Conservation (phyloP, 2,329 filamentous ascomycete species). For the Pestalotiopsis sp. region DNA sequence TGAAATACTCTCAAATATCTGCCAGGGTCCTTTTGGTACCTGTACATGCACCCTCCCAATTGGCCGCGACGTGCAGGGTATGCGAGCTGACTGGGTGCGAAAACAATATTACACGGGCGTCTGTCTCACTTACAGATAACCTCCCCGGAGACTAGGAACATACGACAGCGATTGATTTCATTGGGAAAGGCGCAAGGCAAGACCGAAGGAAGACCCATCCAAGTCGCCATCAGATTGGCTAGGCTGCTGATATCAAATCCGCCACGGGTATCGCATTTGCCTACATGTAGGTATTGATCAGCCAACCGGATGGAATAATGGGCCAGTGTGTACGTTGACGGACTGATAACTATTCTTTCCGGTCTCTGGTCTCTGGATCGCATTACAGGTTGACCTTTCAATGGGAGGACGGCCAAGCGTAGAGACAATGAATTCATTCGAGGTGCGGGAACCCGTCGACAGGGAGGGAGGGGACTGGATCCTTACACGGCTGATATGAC, state of each 20-base stretch:
- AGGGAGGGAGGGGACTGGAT: too few species aligned
- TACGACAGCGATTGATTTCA: neutral
- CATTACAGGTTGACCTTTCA: too few species aligned
- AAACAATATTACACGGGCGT: conserved; percentile 7
- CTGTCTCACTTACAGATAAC: conserved; percentile 5
- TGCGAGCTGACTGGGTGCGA: conserved; percentile 1
- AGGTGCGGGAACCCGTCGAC: too few species aligned
- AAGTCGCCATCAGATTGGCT: neutral
- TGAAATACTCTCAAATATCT: conserved; percentile 6
- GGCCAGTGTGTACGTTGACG: too few species aligned
- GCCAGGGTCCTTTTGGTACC: conserved; percentile 7
- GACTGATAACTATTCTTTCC: too few species aligned
- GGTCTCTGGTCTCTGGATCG: too few species aligned
- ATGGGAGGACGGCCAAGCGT: too few species aligned
- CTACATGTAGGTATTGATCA: too few species aligned
- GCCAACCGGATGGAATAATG: too few species aligned
- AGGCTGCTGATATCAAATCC: neutral
- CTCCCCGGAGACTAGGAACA: neutral
- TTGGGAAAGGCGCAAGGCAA: conserved; percentile 5
- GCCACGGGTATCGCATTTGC: neutral
- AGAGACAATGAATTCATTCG: too few species aligned
- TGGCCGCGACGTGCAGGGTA: neutral
- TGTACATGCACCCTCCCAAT: neutral
- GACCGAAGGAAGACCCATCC: neutral
- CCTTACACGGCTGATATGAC: too few species aligned